phyloP scores from a whole-genome alignment of 768 basidiomycete genomes.

The Amyloporia xantha region DNA sequence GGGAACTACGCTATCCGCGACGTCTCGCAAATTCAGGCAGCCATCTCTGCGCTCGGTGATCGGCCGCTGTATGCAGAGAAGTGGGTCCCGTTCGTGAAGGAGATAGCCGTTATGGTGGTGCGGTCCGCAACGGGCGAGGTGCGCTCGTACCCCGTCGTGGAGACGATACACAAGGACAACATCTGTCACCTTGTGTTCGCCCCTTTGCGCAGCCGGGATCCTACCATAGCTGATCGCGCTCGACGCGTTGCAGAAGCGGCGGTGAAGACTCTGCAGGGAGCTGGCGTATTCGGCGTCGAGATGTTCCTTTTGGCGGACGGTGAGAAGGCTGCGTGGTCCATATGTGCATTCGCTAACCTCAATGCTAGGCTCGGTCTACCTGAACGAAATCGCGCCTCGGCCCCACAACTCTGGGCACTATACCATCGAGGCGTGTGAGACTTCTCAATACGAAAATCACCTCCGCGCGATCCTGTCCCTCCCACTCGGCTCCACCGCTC shows the following conservation, averaged over 20 bases:
- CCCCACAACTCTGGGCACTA: constrained; percentile 99
- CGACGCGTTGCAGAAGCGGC: constrained; percentile 74
- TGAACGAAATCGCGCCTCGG: constrained; percentile 97
- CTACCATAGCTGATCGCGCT: constrained; percentile 51
- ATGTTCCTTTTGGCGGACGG: constrained; percentile 93
- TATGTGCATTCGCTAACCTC: no score
- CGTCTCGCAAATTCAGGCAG: constrained; percentile 41
- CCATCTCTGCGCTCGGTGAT: constrained; percentile 52
- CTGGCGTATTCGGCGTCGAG: constrained; percentile 96
- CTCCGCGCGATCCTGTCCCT: constrained; percentile 88
- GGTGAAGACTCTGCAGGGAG: constrained; percentile 71
- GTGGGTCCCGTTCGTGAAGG: constrained; percentile 83
- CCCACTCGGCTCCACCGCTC: constrained; percentile 81
- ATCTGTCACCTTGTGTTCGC: constrained; percentile 92
- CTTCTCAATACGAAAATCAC: constrained; percentile 97
- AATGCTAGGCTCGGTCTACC: constrained; percentile 66
- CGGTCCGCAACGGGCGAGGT: constrained; percentile 69
- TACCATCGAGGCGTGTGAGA: constrained; percentile 95
- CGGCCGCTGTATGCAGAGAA: constrained; percentile 89
- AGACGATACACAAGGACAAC: constrained; percentile 91
- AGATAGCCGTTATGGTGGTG: constrained; percentile 97
- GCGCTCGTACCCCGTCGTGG: constrained; percentile 82
- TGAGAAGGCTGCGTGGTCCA: constrained; percentile 26
- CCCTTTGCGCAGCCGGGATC: constrained; percentile 62
- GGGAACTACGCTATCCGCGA: constrained; percentile 80